These are phyloP conservation scores for Eimeria praecox DNA, from an alignment of 169 alveolate genomes.

Conservation along the genomic window DNA sequence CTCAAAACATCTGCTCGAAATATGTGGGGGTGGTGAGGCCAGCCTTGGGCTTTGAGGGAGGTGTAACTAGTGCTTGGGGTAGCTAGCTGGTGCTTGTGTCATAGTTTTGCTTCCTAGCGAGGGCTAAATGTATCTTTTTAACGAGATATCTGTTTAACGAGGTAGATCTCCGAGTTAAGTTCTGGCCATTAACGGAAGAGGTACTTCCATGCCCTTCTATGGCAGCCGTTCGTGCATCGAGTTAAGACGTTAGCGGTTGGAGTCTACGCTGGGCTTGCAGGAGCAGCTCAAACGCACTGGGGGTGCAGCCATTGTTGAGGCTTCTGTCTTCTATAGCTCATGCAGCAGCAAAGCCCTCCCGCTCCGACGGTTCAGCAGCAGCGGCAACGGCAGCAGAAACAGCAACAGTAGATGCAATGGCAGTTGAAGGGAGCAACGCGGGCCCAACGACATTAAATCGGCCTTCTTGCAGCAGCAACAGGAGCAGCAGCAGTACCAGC, in stretches of 20 bases:
- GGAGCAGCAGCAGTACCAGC: slow-evolving; percentile 70
- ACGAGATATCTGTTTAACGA: too few relatives aligned
- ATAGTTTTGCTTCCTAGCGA: too few relatives aligned
- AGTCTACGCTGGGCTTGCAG: slow-evolving; percentile 21
- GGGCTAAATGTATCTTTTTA: too few relatives aligned
- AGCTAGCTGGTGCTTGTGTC: neutral
- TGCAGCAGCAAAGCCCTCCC: slow-evolving; percentile 56
- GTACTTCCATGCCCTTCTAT: neutral
- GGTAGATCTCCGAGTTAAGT: neutral
- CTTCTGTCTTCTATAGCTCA: slow-evolving; percentile 58
- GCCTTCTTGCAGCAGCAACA: neutral
- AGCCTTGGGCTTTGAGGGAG: neutral
- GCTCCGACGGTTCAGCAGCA: neutral
- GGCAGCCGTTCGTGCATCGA: neutral
- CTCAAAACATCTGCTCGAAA: neutral
- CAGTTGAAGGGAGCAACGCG: neutral
- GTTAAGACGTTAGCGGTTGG: neutral
- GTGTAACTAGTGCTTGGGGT: neutral
- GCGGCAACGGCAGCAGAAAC: slow-evolving; percentile 42
- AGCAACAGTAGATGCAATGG: slow-evolving; percentile 16
- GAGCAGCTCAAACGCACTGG: slow-evolving; percentile 62
- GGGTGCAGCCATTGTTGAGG: slow-evolving; percentile 58
- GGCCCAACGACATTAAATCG: neutral
- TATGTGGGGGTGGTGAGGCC: neutral
- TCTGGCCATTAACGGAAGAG: too few relatives aligned